Conservation (phyloP, 2,329 filamentous ascomycete species). For the Tolypocladium tropicale region DNA sequence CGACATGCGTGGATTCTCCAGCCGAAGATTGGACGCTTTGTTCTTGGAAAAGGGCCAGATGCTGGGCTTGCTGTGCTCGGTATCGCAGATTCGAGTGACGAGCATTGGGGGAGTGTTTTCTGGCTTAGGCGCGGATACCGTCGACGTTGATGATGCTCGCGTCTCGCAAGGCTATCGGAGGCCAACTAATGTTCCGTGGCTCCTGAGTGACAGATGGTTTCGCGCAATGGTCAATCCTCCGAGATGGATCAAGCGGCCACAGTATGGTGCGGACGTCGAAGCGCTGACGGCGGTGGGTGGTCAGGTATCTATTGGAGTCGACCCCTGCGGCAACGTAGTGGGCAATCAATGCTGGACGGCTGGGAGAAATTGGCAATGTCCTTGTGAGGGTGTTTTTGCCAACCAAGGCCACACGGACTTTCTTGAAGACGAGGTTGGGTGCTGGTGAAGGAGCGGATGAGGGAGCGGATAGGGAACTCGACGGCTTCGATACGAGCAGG, state of each 20-base stretch:
- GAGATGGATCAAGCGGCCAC: background rate
- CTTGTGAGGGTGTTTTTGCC: background rate
- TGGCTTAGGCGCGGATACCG: background rate
- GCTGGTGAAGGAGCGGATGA: background rate
- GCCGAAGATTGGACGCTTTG: constrained; percentile 33
- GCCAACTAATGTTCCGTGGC: background rate
- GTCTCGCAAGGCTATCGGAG: background rate
- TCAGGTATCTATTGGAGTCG: background rate
- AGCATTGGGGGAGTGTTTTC: constrained; percentile 37
- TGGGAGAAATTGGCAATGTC: background rate
- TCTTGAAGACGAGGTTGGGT: background rate
- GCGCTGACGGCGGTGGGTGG: background rate
- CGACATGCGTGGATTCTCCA: constrained; percentile 45
- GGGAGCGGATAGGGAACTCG: background rate
- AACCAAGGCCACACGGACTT: background rate
- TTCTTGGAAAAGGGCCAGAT: constrained; percentile 45
- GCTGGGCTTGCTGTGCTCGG: constrained; percentile 44
- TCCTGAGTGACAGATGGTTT: background rate
- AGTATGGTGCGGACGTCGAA: background rate
- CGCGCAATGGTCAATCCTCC: background rate
- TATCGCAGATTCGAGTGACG: constrained; percentile 42
- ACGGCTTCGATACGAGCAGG: background rate
- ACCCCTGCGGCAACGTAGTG: background rate
- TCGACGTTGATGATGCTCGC: background rate
- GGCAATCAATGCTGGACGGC: background rate